Base-by-base conservation (phyloP, 179 eudicot species). In the Sideroxylon spinosum region DNA sequence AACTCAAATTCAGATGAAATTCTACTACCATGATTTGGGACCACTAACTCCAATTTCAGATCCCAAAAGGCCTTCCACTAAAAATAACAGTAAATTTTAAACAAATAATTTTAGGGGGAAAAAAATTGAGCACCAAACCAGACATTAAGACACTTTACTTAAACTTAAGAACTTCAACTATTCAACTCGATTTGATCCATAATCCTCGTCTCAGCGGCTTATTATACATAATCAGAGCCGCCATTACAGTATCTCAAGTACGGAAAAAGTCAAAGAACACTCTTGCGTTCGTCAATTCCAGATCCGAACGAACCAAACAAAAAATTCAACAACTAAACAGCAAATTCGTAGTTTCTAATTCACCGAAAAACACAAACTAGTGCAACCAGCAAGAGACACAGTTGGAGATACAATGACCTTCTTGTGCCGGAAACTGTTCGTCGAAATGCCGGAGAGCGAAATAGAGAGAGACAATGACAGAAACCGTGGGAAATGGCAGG, bases 381-480 rank as follows among this genome's bases (percentile, higher is more conserved):
- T 57, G 65, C 76, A 73, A 32, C 29, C 9, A n/a, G 52, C 26
- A 57, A 73, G 10, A 32, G 28, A 57, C 0, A 49, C 17, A 71
- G 22, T 26, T 13, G 75, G 23, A 73, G 19, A 57, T 23, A 37
- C 9, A 26, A 69, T 46, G 6, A 77, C 79, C 79, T 69, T 57
- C 9, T 56, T 0, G 48, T 2, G 28, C 12, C 29, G 76, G 25
- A 23, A 44, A 37, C 23, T 19, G 78, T 79, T 74, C 57, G 77
- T 63, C 56, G 73, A 50, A 79, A 79, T 79, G 82, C 71, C 77
- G 44, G 48, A 67, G 77, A 22, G 57, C 53, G 76, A 49, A 17
- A 56, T 13, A 8, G 67, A 55, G 64, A 37, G 28, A 32, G n/a
- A 74, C 6, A 49, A 4, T 6, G 79, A 67, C 55, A 44, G 72